Conservation (phyloP, 1,139 yeast genomes). For the Taphrina betulina region DNA sequence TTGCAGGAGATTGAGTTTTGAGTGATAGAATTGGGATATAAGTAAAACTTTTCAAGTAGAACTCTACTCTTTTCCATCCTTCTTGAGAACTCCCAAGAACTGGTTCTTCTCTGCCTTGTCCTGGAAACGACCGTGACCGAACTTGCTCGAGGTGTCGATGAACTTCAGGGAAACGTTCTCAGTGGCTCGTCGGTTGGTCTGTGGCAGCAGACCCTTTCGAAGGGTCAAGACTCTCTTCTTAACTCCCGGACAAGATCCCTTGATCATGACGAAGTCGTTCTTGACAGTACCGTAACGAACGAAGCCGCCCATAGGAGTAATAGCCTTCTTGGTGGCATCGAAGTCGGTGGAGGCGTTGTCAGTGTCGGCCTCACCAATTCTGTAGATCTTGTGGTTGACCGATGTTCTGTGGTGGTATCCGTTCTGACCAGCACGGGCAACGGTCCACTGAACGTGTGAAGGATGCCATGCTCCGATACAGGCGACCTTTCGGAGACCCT, state of each 20-base stretch:
- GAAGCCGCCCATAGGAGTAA: constrained; percentile 99
- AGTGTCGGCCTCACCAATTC: constrained; percentile 87
- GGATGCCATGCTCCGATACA: constrained; percentile 99
- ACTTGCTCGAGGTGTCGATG: constrained; percentile 99
- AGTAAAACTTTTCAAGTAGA: too few species aligned
- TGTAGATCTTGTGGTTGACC: constrained; percentile 99
- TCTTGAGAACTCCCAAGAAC: constrained; percentile 99
- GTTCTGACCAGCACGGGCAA: constrained; percentile 99
- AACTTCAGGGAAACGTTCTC: constrained; percentile 97
- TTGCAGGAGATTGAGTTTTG: too few species aligned
- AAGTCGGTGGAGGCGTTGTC: constrained; percentile 96
- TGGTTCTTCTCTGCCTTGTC: constrained; percentile 99
- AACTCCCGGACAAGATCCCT: constrained; percentile 99
- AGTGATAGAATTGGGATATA: too few species aligned
- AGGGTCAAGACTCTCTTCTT: constrained; percentile 99
- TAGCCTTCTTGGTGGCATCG: constrained; percentile 99
- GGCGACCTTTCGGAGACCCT: constrained; percentile 99
- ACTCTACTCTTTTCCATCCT: constrained; percentile 58
- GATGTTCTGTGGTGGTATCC: constrained; percentile 99
- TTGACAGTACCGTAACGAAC: constrained; percentile 98
- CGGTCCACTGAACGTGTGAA: constrained; percentile 99
- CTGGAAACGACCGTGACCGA: constrained; percentile 99
- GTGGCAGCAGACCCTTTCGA: constrained; percentile 97
- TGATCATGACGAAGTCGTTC: constrained; percentile 94
- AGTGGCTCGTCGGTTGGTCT: constrained; percentile 96